Evolutionary conservation across 768 basidiomycete species (phyloP).

Genomic region (Termitomyces sp.): DNA sequence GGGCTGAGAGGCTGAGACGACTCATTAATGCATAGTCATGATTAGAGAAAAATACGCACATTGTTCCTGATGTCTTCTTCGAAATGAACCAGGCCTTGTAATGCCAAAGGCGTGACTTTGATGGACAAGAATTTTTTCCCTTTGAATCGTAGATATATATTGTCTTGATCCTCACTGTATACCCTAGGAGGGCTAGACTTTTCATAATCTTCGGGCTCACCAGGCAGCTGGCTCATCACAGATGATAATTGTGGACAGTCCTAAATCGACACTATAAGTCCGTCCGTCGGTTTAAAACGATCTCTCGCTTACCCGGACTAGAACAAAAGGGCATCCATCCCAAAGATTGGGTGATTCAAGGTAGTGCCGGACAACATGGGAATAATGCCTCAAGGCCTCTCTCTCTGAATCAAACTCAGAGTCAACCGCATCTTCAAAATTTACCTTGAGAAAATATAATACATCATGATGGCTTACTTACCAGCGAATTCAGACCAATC

Average conservation of each 20-base stretch:
- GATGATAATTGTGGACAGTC: slow-evolving; percentile 18
- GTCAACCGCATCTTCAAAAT: slow-evolving; percentile 10
- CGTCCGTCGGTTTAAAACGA: background rate
- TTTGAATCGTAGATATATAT: slow-evolving; percentile 36
- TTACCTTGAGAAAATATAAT: background rate
- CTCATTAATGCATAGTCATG: background rate
- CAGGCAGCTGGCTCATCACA: background rate
- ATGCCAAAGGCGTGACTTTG: slow-evolving; percentile 51
- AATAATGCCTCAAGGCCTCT: slow-evolving; percentile 40
- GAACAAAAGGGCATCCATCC: slow-evolving; percentile 42
- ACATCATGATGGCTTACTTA: slow-evolving; percentile 17
- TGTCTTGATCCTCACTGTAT: slow-evolving; percentile 19
- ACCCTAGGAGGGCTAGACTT: background rate
- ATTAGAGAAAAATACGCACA: slow-evolving; percentile 29
- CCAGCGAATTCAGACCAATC: slow-evolving; percentile 43
- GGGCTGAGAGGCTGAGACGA: slow-evolving; percentile 25
- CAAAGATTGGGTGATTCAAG: slow-evolving; percentile 33
- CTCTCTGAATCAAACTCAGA: slow-evolving; percentile 13
- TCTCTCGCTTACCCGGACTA: slow-evolving; percentile 33
- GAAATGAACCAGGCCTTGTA: slow-evolving; percentile 37
- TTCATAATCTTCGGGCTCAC: background rate
- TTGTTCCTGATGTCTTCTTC: slow-evolving; percentile 40
- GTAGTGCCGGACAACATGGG: slow-evolving; percentile 45
- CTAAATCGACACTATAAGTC: slow-evolving; percentile 9
- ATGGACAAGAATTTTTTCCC: slow-evolving; percentile 33